Conservation (phyloP, 495 filamentous ascomycete species). For the Penicillium soppii region DNA sequence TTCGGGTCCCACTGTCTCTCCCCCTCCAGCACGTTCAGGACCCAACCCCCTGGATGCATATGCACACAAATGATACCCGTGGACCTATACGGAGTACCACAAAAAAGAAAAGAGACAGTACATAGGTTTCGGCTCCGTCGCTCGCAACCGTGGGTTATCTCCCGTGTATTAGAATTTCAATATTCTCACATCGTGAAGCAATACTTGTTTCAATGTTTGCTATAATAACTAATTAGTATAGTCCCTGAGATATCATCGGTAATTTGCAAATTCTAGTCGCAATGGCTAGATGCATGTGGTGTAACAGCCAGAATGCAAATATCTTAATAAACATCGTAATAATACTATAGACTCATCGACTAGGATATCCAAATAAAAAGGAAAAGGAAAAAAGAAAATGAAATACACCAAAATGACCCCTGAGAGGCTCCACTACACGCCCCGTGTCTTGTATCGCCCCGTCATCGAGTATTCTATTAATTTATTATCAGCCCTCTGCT, state of each 20-base stretch:
- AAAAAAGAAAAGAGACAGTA: no score
- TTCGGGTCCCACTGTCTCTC: no score
- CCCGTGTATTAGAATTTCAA: neutral
- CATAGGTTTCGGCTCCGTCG: neutral
- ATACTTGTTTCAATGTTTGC: neutral
- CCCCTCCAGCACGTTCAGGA: conserved; percentile 7
- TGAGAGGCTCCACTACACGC: conserved; percentile 3
- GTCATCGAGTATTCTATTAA: conserved; percentile 9
- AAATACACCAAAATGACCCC: conserved; percentile 5
- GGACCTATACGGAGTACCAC: no score
- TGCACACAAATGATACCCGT: neutral
- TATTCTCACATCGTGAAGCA: neutral
- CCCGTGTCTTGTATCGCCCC: conserved; percentile 6
- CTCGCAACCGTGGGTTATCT: neutral
- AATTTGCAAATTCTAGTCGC: no score
- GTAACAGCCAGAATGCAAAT: neutral
- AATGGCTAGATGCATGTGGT: no score
- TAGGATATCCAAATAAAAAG: no score
- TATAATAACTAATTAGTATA: no score
- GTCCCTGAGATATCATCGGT: no score
- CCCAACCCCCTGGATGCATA: conserved; percentile 8
- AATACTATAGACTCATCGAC: neutral
- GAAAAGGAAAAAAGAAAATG: neutral
- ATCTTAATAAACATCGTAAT: neutral
- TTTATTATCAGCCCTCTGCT: conserved; percentile 7